Percentiles rank a stretch among this genome's conserved stretches.
phyloP scores from a whole-genome alignment of 495 filamentous ascomycete genomes.

The Neurospora sp. region DNA sequence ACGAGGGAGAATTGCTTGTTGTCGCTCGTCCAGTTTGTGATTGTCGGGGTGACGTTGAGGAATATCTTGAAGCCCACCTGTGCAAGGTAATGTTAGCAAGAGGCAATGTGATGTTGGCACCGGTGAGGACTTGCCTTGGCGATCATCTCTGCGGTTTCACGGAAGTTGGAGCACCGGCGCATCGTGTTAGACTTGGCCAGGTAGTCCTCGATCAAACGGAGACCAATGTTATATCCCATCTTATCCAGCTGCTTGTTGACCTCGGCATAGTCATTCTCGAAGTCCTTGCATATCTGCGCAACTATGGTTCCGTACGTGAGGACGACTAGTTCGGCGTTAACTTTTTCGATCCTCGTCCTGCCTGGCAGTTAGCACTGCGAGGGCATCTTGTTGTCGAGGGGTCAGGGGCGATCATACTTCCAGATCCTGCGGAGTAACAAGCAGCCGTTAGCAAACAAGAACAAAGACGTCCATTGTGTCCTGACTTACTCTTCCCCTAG shows the following conservation, averaged over 20 bases:
- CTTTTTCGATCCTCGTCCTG: conserved; percentile 58
- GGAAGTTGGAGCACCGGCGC: conserved; percentile 76
- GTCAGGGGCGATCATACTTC: conserved; percentile 61
- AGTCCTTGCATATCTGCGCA: conserved; percentile 91
- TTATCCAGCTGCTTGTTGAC: conserved; percentile 96
- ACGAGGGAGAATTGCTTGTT: conserved; percentile 92
- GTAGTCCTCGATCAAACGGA: conserved; percentile 95
- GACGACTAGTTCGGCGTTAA: conserved; percentile 88
- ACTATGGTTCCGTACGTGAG: conserved; percentile 98
- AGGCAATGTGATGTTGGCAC: neutral
- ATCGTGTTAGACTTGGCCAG: conserved; percentile 86
- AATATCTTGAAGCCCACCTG: conserved; percentile 99
- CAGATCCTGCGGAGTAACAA: conserved; percentile 58
- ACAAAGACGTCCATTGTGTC: neutral
- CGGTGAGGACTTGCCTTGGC: conserved; percentile 55
- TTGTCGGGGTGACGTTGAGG: conserved; percentile 89
- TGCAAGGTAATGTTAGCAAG: neutral
- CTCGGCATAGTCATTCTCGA: conserved; percentile 81
- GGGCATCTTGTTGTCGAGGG: neutral
- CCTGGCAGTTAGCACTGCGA: conserved; percentile 3
- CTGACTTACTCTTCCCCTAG: conserved; percentile 90
- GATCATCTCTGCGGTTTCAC: conserved; percentile 93
- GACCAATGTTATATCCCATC: conserved; percentile 98
- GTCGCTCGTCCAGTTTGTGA: conserved; percentile 92
- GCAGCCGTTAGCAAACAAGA: neutral